phyloP scores from a whole-genome alignment of 805 yeast genomes.

The Candida taoyuanica region DNA sequence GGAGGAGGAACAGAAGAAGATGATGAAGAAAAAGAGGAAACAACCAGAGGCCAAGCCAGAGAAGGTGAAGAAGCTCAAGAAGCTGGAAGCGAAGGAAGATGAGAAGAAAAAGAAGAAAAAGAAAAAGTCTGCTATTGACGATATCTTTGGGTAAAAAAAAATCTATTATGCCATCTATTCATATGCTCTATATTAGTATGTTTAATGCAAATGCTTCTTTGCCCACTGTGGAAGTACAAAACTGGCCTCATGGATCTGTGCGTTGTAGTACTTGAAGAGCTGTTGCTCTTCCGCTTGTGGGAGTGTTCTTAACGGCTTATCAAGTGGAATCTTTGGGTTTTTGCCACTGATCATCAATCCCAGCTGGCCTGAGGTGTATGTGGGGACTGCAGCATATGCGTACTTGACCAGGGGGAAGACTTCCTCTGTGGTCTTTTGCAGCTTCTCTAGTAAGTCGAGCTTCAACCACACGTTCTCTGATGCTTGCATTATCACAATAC shows the following conservation, averaged over 20 bases:
- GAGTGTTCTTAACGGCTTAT: slow-evolving; percentile 46
- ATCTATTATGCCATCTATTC: too few relatives aligned
- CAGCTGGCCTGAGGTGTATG: slow-evolving; percentile 84
- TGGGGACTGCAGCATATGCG: slow-evolving; percentile 79
- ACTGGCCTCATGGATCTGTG: slow-evolving; percentile 62
- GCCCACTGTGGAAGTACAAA: slow-evolving; percentile 85
- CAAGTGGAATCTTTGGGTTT: slow-evolving; percentile 41
- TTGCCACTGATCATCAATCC: slow-evolving; percentile 73
- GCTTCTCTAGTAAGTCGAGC: slow-evolving; percentile 43
- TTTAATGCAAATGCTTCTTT: slow-evolving; percentile 26
- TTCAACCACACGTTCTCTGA: slow-evolving; percentile 73
- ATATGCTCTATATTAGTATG: too few relatives aligned
- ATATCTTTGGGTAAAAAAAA: slow-evolving; percentile 54
- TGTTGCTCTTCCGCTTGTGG: slow-evolving; percentile 41
- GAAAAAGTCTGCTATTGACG: slow-evolving; percentile 59
- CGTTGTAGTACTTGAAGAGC: slow-evolving; percentile 60
- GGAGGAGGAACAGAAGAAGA: slow-evolving; percentile 2
- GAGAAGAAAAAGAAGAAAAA: slow-evolving; percentile 40
- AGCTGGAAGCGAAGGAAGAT: too few relatives aligned
- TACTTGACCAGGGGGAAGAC: slow-evolving; percentile 63
- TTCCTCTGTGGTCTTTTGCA: slow-evolving; percentile 42
- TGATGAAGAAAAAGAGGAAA: slow-evolving; percentile 2
- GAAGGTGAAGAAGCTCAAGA: slow-evolving; percentile 5
- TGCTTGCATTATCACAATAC: slow-evolving; percentile 71
- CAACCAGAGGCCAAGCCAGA: slow-evolving; percentile 5